Evolutionary conservation across 768 basidiomycete species (phyloP), one percentile per base, ranked within the genome.

Genomic region (Boletus eberwhitei): DNA sequence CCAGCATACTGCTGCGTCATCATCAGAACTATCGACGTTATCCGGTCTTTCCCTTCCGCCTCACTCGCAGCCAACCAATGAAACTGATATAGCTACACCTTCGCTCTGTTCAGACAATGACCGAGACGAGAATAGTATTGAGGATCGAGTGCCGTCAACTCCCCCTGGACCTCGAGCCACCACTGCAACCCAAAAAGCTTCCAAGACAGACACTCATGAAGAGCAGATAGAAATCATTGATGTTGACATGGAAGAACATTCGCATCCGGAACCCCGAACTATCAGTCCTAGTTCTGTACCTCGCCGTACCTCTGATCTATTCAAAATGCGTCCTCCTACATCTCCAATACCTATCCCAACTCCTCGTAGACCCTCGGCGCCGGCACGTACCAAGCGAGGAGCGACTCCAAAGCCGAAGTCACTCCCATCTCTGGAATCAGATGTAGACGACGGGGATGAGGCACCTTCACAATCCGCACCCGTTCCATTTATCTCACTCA

Each of bases 61-160:
- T 53, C 60, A 37, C 26, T 63, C 64, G 12, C 65, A 59, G 75
- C 52, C 76, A 61, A 61, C 60, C 21, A 72, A 70, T 14, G 77
- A 74, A 47, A 73, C 74, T 2, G 76, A 76, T 37, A 53, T 75
- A 19, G 73, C 76, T 1, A 90, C 88, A 0, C 88, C 88, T 0
- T 89, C 87, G 0, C 73, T 90, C 16, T 86, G 82, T 61, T 90
- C 88, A 4, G 88, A 90, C 64, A 85, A 87, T 53, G 86, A 85
- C 37, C 76, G 67, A 35, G 73, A 81, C 11, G 79, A 79, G 34
- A 73, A 70, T 1, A 76, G 75, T 48, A 74, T 75, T 5, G 79
- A 82, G 37, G 83, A 84, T 44, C 63, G 54, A 43, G 68, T 71
- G 6, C 76, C 75, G 4, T 79, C 78, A 1, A 79, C 79, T 7